Conservation (phyloP, 192 early-diverging fungal species). For the Podochytrium sp. region DNA sequence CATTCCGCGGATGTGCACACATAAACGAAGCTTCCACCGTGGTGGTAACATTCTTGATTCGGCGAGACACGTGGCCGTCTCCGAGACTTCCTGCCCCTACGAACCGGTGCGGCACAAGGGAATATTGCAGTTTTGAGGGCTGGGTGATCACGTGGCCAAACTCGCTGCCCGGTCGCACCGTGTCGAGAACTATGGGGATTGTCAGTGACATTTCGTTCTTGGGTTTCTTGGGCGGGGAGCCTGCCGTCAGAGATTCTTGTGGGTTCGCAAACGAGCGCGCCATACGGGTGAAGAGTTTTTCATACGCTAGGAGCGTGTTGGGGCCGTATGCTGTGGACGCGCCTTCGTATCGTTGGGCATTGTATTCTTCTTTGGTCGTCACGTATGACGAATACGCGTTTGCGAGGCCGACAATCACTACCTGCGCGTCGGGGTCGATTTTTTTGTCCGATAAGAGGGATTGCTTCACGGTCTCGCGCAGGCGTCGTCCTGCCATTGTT, state of each 20-base stretch:
- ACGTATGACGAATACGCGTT: conserved; percentile 61
- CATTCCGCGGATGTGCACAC: conserved; percentile 56
- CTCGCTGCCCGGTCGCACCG: conserved; percentile 23
- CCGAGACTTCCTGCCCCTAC: not conserved
- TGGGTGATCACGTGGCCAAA: conserved; percentile 43
- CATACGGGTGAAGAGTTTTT: conserved; percentile 53
- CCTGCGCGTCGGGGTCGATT: conserved; percentile 42
- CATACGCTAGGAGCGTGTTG: conserved; percentile 58
- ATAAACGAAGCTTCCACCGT: conserved; percentile 37
- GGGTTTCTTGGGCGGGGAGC: not conserved
- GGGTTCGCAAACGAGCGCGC: conserved; percentile 46
- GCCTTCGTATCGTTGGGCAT: conserved; percentile 66
- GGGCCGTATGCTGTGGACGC: conserved; percentile 64
- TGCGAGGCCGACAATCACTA: conserved; percentile 58
- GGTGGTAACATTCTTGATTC: conserved; percentile 22
- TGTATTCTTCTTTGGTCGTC: conserved; percentile 56
- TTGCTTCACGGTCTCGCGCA: conserved; percentile 38
- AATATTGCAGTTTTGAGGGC: conserved; percentile 12
- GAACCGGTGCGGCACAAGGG: not conserved
- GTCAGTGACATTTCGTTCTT: conserved; percentile 36
- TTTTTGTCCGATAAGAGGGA: conserved; percentile 42
- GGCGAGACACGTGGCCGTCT: not conserved
- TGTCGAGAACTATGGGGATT: conserved; percentile 43
- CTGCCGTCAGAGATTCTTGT: not conserved
- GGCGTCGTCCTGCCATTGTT: conserved; percentile 64